Base-by-base conservation (phyloP, 345 rosid genomes). In the Arabidopsis thaliana region DNA sequence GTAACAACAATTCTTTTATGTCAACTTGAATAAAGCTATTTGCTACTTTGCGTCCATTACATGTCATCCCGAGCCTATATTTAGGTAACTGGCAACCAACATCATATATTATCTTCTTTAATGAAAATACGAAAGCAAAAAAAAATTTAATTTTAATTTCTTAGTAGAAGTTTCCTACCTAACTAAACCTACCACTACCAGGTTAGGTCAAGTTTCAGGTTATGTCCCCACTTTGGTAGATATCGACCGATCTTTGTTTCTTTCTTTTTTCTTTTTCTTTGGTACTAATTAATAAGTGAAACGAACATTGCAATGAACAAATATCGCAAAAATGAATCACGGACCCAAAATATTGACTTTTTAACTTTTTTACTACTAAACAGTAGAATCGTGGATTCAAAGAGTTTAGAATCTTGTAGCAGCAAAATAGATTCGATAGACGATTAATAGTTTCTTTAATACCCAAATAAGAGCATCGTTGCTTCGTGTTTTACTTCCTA, bases 191-290 rank as follows among this genome's bases (percentile, higher is more conserved):
- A 68, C 41, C 33, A 46, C 16, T 28, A 28, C 32, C 16, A 75
- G 37, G 67, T 75, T 74, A 58, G 73, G 78, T 74, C 16, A 51
- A 51, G 69, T 10, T 60, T 60, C 69, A 75, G 69, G 56, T 42
- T 3, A 68, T 76, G 74, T 55, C 64, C 79, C 79, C 69, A 76
- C 79, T 69, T 23, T 59, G 64, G 64, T 53, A 52, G 79, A 70
- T 44, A 60, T 52, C 49, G 3, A 76, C 64, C 9, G 1, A 59
- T 45, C 67, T 67, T 75, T 67, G 38, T 36, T 28, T 28, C 32
- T 28, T 25, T 25, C 28, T 25, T 25, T 25, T 25, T 25, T 25
- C 2, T 28, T 28, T 28, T 28, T 28, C 32, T 28, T 28, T 28
- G 32, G 32, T 4, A 28, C 20, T 28, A 28, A 28, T 28, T 28